Evolutionary conservation across 2,329 filamentous ascomycete genomes (phyloP).

Genomic region (Apiospora malaysiana): DNA sequence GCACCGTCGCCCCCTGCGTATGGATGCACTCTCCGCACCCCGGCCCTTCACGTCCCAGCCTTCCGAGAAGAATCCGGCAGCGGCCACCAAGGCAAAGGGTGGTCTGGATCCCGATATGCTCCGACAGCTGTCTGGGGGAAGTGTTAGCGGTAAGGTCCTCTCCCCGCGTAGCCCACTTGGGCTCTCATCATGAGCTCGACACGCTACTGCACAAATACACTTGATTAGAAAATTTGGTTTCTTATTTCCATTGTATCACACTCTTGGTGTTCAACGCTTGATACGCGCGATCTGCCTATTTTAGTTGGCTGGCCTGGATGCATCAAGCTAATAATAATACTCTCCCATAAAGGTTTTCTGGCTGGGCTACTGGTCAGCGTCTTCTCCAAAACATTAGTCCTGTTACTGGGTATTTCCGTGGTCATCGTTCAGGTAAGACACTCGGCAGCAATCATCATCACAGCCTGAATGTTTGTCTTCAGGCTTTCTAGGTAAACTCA

Average conservation of each 20-base stretch:
- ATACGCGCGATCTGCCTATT: neutral
- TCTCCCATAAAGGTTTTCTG: constrained; percentile 56
- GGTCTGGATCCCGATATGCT: constrained; percentile 45
- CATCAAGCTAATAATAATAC: constrained; percentile 19
- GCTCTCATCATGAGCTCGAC: neutral
- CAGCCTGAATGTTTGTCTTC: constrained; percentile 20
- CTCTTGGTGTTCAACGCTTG: neutral
- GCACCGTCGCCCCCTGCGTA: constrained; percentile 30
- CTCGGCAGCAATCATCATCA: constrained; percentile 17
- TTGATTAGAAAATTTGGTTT: constrained; percentile 23
- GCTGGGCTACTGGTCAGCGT: constrained; percentile 69
- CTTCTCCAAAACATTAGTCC: constrained; percentile 73
- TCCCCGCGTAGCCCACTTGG: too few species aligned
- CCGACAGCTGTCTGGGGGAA: constrained; percentile 60
- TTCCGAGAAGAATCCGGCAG: constrained; percentile 23
- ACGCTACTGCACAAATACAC: neutral
- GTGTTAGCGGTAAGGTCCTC: constrained; percentile 51
- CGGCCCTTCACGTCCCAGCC: constrained; percentile 23
- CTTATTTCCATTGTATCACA: neutral
- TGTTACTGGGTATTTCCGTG: constrained; percentile 70
- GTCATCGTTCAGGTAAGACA: constrained; percentile 64
- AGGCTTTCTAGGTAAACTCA: neutral
- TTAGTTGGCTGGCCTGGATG: neutral
- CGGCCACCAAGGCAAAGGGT: constrained; percentile 25
- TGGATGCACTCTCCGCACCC: constrained; percentile 32